Evolutionary conservation across 2,329 filamentous ascomycete genomes (phyloP), one percentile per base, ranked within the genome.

Genomic region (Diplodia seriata): DNA sequence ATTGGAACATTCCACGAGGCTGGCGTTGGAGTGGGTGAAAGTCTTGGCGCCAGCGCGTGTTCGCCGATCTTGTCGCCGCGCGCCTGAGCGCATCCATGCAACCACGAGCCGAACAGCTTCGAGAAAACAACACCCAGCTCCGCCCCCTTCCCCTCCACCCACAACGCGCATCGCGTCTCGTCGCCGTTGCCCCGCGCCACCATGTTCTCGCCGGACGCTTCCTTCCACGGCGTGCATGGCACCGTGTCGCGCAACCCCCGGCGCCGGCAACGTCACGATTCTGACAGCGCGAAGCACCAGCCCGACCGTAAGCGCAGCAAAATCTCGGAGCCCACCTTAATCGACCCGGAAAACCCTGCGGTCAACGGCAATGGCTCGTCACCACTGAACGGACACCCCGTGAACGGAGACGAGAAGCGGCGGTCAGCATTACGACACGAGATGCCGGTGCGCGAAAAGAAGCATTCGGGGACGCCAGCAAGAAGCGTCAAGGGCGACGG

Each of bases 401-500:
- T 72, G 36, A 72, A 74, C 65, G 72, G 71, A 36, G 74, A 72
- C 51, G 56, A 68, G 50, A 51, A 71, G 73, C 1, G 75, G 76
- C 54, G 73, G 71, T 70, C 51, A 36, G 76, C 74, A 9, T 68
- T 76, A 33, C 55, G 78, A 50, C 71, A 78, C 8, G 77, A 80
- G 70, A 78, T 81, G 70, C 78, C 79, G 18, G 75, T 79, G 53
- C 77, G 79, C 71, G 78, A 80, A 64, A 80, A 79, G 75, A 78
- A 78, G 71, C 67, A 73, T 26, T 65, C 73, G 18, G 67, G 49
- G 29, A 49, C 15, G 23, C 70, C 50, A 70, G 11, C 77, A 91
- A 74, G 85, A 90, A 72, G 81, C 83, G 54, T 84, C 82, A 72
- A 91, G 91, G 76, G 89, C 88, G 90, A 92, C 75, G 87, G 88